Evolutionary conservation across 164 flowering plant species (phyloP), one percentile per base, ranked within the genome.

Genomic region (Echeveria elegans): DNA sequence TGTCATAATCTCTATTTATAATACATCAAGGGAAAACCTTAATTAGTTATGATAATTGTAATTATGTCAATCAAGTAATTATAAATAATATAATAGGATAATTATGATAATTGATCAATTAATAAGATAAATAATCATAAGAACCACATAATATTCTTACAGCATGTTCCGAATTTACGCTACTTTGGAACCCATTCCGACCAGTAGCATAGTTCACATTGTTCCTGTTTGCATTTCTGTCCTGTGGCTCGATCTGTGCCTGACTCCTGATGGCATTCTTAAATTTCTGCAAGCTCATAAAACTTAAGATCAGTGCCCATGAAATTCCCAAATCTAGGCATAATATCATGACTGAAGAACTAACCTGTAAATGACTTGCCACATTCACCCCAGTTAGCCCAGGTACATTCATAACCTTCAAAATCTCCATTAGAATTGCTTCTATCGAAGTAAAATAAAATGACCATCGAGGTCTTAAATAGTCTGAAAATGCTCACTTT

Each of bases 351-450:
- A 2, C 52, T 47, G 52, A 47, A 24, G 26, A 31, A 69, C 60
- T n/a, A n/a, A n/a, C n/a, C n/a, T n/a, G n/a, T n/a, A n/a, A n/a
- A n/a, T n/a, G n/a, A n/a, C n/a, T n/a, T n/a, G n/a, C 78, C 70
- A 81, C 71, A 38, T 74, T 73, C 64, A 67, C 78, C 38, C 83
- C 70, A 16, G 72, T 76, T 16, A 78, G 70, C 23, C 47, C 64
- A 0, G 80, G 80, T 16, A 40, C 72, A 52, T 77, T 68, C 81
- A 81, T 77, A 19, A 63, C 12, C 21, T 71, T 66, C 12, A 81
- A 76, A 70, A 81, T 76, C 62, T 71, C 60, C 66, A 71, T 75
- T 2, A 81, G 81, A 41, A 75, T 69, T 31, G 81, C 81, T 11
- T 74, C 81, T 78, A 77, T 45, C 5, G 65, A 19, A 43, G 5